Percentiles rank a stretch among this genome's conserved stretches.
phyloP scores from a whole-genome alignment of 495 filamentous ascomycete genomes.

The Cercophora newfieldiana region DNA sequence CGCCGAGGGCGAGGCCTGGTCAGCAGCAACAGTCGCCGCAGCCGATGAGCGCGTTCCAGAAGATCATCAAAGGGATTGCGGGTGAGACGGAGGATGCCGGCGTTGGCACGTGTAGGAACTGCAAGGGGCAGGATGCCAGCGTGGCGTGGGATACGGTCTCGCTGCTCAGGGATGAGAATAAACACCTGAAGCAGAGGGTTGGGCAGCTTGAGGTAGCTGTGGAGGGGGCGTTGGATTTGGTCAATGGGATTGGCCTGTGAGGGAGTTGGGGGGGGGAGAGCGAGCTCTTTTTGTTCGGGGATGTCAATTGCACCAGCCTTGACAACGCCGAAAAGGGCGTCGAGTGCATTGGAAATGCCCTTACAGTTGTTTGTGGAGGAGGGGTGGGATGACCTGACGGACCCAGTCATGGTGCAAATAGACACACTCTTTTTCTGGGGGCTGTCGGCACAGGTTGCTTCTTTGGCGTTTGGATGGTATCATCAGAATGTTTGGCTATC shows the following conservation, averaged over 20 bases:
- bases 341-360: too few species aligned
- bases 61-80: constrained; percentile 50
- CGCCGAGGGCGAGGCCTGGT: constrained; percentile 19
- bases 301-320: too few species aligned
- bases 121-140: constrained; percentile 60
- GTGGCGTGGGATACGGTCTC: constrained; percentile 73
- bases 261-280: background rate
- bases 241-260: constrained; percentile 50
- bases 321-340: too few species aligned
- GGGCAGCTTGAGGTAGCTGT: constrained; percentile 66
- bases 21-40: constrained; percentile 39
- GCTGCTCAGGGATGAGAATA: constrained; percentile 71
- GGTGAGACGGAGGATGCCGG: constrained; percentile 25
- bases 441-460: background rate
- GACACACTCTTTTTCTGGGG: background rate
- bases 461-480: background rate
- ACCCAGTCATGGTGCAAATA: too few species aligned
- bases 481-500: background rate
- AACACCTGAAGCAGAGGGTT: constrained; percentile 65
- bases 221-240: constrained; percentile 69
- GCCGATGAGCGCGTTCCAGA: constrained; percentile 52
- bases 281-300: background rate
- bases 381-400: too few species aligned
- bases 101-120: constrained; percentile 55
- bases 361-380: too few species aligned